phyloP scores from a whole-genome alignment of 257 asterid species.

The Solanum sejunctum region DNA sequence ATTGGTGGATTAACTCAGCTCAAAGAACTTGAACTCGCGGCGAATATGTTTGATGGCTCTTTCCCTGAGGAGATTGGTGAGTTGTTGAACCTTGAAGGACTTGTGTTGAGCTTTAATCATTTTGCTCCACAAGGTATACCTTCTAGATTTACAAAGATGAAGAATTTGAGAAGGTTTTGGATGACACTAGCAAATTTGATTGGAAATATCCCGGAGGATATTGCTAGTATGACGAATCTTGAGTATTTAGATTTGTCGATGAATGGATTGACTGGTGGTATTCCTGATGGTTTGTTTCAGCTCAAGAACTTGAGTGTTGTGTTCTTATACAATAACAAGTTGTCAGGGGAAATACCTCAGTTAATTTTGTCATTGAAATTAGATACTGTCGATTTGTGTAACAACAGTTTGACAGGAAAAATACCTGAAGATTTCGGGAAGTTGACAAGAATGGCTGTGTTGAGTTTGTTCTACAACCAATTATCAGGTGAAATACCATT shows the following conservation, averaged over 20 bases:
- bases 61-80: constrained; percentile 54
- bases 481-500: constrained; percentile 59
- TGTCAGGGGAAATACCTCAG: constrained; percentile 57
- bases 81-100: constrained; percentile 37
- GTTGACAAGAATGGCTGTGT: constrained; percentile 36
- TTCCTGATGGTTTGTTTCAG: constrained; percentile 49
- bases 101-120: constrained; percentile 17
- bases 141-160: constrained; percentile 36
- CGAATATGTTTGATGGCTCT: constrained; percentile 34
- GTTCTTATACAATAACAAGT: constrained; percentile 30
- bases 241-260: constrained; percentile 43
- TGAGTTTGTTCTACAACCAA: constrained; percentile 42
- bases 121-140: constrained; percentile 60
- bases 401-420: constrained; percentile 39
- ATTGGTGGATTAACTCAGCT: constrained; percentile 42
- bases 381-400: constrained; percentile 41
- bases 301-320: constrained; percentile 24
- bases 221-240: constrained; percentile 47
- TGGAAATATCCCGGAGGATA: constrained; percentile 53
- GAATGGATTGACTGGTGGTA: constrained; percentile 40
- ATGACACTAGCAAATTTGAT: constrained; percentile 29
- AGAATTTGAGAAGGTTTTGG: constrained; percentile 39
- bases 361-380: constrained; percentile 26
- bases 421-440: constrained; percentile 66
- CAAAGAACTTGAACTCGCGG: constrained; percentile 10